phyloP scores from a whole-genome alignment of 2,329 filamentous ascomycete genomes.

The Fusarium guadeloupense region DNA sequence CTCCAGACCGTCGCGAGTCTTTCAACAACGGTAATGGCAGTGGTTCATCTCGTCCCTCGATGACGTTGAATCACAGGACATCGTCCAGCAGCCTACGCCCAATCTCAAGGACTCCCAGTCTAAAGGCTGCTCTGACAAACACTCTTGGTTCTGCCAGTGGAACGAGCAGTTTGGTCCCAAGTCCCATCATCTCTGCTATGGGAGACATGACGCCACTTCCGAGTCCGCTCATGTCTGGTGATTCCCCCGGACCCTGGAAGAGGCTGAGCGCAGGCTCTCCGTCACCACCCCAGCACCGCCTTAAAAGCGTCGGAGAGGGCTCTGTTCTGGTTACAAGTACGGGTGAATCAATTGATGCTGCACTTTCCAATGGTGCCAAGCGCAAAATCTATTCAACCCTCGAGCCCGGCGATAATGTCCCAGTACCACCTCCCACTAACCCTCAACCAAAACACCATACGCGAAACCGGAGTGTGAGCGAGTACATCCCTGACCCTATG shows the following conservation, averaged over 20 bases:
- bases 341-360: constrained; percentile 62
- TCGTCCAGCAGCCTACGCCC: constrained; percentile 54
- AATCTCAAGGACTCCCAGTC: constrained; percentile 67
- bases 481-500: constrained; percentile 80
- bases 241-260: constrained; percentile 75
- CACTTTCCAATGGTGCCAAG: constrained; percentile 62
- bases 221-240: constrained; percentile 73
- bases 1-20: constrained; percentile 45
- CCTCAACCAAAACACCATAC: constrained; percentile 56
- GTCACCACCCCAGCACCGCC: constrained; percentile 50
- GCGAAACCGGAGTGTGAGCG: constrained; percentile 86
- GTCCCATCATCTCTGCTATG: constrained; percentile 78
- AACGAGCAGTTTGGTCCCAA: constrained; percentile 74
- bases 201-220: constrained; percentile 81
- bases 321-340: constrained; percentile 60
- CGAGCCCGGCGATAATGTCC: constrained; percentile 43
- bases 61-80: constrained; percentile 42
- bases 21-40: constrained; percentile 50
- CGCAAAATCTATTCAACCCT: constrained; percentile 62
- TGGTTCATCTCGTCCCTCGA: constrained; percentile 44
- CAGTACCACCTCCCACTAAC: constrained; percentile 51
- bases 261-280: constrained; percentile 58
- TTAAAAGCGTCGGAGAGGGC: constrained; percentile 43
- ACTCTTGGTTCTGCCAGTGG: constrained; percentile 62
- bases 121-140: constrained; percentile 64